Evolutionary conservation across 805 yeast genomes (phyloP).

Genomic region (Brettanomyces anomalus): DNA sequence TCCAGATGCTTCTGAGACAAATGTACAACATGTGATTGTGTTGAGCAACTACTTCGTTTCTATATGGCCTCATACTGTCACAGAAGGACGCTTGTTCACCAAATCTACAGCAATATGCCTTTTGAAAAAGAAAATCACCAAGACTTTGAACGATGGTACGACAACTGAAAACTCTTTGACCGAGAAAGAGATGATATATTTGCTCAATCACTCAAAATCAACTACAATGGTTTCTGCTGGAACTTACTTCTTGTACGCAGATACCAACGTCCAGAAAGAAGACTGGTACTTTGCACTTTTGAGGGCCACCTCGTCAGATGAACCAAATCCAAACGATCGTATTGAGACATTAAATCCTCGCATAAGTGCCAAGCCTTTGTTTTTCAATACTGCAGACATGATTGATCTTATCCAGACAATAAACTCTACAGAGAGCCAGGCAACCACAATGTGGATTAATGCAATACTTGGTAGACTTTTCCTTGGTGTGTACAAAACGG

Average conservation of each 20-base stretch:
- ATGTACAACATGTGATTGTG: slow-evolving; percentile 72
- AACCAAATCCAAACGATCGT: not conserved
- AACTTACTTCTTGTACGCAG: slow-evolving; percentile 60
- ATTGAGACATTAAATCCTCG: slow-evolving; percentile 43
- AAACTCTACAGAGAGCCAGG: slow-evolving; percentile 75
- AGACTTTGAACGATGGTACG: not conserved
- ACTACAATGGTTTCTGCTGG: slow-evolving; percentile 25
- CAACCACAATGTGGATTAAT: slow-evolving; percentile 84
- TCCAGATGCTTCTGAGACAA: slow-evolving; percentile 54
- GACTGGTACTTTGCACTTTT: slow-evolving; percentile 86
- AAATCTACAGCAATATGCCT: slow-evolving; percentile 74
- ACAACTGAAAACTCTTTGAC: slow-evolving; percentile 37
- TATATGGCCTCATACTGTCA: slow-evolving; percentile 74
- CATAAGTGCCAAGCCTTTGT: slow-evolving; percentile 62
- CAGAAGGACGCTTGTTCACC: slow-evolving; percentile 74
- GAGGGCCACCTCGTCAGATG: slow-evolving; percentile 50
- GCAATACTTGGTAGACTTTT: slow-evolving; percentile 81
- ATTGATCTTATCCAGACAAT: slow-evolving; percentile 65
- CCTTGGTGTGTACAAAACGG: slow-evolving; percentile 66
- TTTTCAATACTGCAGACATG: slow-evolving; percentile 63
- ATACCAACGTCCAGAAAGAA: slow-evolving; percentile 75
- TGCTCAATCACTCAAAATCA: slow-evolving; percentile 15
- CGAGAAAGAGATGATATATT: slow-evolving; percentile 26
- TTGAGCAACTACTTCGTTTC: slow-evolving; percentile 61
- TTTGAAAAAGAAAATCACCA: slow-evolving; percentile 31